Conservation (phyloP, 805 yeast genomes). For the Wickerhamiella australiensis region DNA sequence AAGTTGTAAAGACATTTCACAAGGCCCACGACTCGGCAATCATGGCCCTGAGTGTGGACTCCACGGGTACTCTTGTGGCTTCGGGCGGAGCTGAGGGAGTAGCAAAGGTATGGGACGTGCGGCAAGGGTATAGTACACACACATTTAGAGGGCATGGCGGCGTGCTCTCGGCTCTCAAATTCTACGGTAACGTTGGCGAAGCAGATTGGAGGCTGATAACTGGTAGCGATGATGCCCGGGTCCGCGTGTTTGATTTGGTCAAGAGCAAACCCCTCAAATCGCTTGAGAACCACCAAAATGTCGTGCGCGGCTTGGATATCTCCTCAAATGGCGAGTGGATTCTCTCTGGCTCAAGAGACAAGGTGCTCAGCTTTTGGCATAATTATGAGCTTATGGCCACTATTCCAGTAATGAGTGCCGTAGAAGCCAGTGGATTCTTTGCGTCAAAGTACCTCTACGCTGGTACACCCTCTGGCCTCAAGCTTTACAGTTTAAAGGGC, state of each 20-base stretch:
- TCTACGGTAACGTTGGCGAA: slow-evolving; percentile 57
- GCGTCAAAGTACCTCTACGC: slow-evolving; percentile 19
- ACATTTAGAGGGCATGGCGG: slow-evolving; percentile 89
- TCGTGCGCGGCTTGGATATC: slow-evolving; percentile 77
- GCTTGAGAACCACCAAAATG: slow-evolving; percentile 64
- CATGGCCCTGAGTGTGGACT: slow-evolving; percentile 62
- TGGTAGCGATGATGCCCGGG: slow-evolving; percentile 47
- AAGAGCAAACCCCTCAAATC: slow-evolving; percentile 54
- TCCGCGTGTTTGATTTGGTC: slow-evolving; percentile 52
- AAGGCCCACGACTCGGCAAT: slow-evolving; percentile 58
- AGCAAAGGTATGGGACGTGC: slow-evolving; percentile 84
- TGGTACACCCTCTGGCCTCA: slow-evolving; percentile 16
- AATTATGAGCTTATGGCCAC: slow-evolving; percentile 46
- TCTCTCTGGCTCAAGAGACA: slow-evolving; percentile 83
- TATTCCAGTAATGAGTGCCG: slow-evolving; percentile 50
- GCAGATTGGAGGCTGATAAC: slow-evolving; percentile 65
- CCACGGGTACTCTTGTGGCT: slow-evolving; percentile 74
- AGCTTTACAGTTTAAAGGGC: slow-evolving; percentile 18
- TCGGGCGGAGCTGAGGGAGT: slow-evolving; percentile 94
- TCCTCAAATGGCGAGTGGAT: slow-evolving; percentile 41
- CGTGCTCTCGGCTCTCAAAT: slow-evolving; percentile 61
- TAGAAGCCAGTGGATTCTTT: slow-evolving; percentile 30
- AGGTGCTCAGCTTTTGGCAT: slow-evolving; percentile 46
- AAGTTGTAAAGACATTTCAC: slow-evolving; percentile 17
- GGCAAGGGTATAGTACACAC: slow-evolving; percentile 78